Evolutionary conservation across 2,329 filamentous ascomycete species (phyloP).

Genomic region (Lasiodiplodia hormozganensis): DNA sequence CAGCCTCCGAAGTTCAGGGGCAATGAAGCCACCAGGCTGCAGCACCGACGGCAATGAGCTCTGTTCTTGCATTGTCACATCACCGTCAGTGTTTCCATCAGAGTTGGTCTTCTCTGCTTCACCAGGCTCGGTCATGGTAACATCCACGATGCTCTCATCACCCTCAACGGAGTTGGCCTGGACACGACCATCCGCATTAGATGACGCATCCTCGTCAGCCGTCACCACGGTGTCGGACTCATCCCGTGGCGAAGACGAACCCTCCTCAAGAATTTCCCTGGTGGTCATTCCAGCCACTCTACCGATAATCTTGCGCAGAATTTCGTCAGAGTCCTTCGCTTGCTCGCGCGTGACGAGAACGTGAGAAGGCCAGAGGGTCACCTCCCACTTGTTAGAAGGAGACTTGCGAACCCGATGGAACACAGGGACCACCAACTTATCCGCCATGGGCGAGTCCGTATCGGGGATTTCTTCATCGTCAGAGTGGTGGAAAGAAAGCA

Average conservation of each 20-base stretch:
- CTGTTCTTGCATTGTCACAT: conserved; percentile 44
- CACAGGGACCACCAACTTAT: conserved; percentile 73
- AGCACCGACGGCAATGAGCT: conserved; percentile 57
- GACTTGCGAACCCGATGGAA: conserved; percentile 63
- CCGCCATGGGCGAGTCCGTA: conserved; percentile 68
- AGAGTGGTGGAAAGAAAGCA: conserved; percentile 57
- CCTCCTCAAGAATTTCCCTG: conserved; percentile 66
- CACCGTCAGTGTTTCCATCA: conserved; percentile 36
- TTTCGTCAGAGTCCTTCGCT: conserved; percentile 70
- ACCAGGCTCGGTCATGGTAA: conserved; percentile 76
- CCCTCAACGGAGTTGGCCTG: conserved; percentile 81
- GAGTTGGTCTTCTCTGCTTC: conserved; percentile 41
- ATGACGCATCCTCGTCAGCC: conserved; percentile 67
- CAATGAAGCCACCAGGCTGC: conserved; percentile 64
- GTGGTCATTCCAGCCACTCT: conserved; percentile 80
- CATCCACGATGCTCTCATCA: conserved; percentile 89
- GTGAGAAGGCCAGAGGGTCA: conserved; percentile 65
- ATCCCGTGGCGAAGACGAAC: conserved; percentile 54
- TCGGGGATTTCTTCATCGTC: conserved; percentile 56
- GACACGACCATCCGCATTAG: conserved; percentile 73
- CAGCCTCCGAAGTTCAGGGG: conserved; percentile 66
- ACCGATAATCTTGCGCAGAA: conserved; percentile 80
- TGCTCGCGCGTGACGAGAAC: conserved; percentile 79
- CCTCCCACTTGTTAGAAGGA: conserved; percentile 46
- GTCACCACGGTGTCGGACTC: conserved; percentile 75